phyloP scores from a whole-genome alignment of 306 rosid genomes.

The Sphenostylis stenocarpa region DNA sequence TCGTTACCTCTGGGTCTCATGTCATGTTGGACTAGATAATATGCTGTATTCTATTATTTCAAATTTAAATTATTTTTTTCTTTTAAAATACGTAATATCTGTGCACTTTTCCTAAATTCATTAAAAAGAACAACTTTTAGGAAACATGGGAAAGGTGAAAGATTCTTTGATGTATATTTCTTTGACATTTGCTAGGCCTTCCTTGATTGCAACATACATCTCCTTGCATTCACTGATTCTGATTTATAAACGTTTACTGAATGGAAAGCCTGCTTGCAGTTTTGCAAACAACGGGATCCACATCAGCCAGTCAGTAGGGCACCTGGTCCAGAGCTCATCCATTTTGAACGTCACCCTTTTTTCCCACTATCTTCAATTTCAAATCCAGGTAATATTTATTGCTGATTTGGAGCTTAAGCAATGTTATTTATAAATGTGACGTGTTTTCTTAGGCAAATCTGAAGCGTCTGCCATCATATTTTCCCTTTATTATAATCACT shows the following conservation, averaged over 20 bases:
- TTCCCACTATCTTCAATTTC: slow-evolving; percentile 55
- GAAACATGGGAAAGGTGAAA: neutral
- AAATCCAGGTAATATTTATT: slow-evolving; percentile 55
- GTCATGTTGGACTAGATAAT: neutral
- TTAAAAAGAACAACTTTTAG: neutral
- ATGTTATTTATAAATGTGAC: neutral
- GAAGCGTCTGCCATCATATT: neutral
- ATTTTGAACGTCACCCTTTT: slow-evolving; percentile 73
- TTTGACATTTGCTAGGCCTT: neutral
- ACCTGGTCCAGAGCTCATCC: slow-evolving; percentile 75
- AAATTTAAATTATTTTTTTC: neutral
- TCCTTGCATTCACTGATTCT: slow-evolving; percentile 4
- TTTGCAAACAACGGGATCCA: slow-evolving; percentile 65
- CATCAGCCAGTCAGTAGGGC: slow-evolving; percentile 70
- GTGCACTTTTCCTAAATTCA: neutral
- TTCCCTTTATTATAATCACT: neutral
- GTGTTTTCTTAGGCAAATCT: neutral
- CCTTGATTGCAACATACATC: neutral
- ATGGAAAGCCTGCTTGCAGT: slow-evolving; percentile 45
- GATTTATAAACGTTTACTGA: slow-evolving; percentile 16
- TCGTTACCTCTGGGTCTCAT: neutral
- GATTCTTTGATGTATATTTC: neutral
- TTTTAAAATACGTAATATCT: neutral
- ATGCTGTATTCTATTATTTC: neutral
- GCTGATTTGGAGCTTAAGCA: slow-evolving; percentile 1